A percentile compares a stretch with the other conserved stretches of the same genome.
These are phyloP conservation scores for Pythium apleroticum DNA, from an alignment of 352 stramenopile species.

Conservation along the genomic window DNA sequence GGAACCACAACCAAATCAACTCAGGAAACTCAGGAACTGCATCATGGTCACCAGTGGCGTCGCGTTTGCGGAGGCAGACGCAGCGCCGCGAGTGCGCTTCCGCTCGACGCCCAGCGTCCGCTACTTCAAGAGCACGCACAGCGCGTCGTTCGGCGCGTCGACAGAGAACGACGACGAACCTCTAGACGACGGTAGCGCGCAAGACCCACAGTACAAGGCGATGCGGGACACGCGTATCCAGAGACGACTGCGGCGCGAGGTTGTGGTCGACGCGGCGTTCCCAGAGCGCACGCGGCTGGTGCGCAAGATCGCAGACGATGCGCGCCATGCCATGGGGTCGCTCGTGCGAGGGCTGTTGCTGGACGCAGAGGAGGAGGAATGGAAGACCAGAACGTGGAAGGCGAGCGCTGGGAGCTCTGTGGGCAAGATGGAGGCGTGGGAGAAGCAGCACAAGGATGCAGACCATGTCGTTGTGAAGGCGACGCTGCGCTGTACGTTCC, in stretches of 20 bases:
- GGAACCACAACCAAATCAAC: neutral
- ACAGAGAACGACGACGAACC: neutral
- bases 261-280: neutral
- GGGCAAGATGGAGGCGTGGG: neutral
- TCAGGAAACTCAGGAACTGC: neutral
- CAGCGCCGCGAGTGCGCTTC: slow-evolving; percentile 20
- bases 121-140: slow-evolving; percentile 26
- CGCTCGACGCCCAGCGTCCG: slow-evolving; percentile 23
- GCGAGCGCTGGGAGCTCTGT: neutral
- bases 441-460: neutral
- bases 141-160: slow-evolving; percentile 11
- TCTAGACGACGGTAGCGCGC: slow-evolving; percentile 3
- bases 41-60: neutral
- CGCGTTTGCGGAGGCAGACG: slow-evolving; percentile 14
- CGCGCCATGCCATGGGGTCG: slow-evolving; percentile 2
- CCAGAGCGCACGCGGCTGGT: slow-evolving; percentile 1
- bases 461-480: slow-evolving; percentile 1
- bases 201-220: slow-evolving; percentile 11
- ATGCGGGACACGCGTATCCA: slow-evolving; percentile 12
- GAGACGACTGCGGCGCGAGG: neutral
- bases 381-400: neutral
- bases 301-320: slow-evolving; percentile 16
- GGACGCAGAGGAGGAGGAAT: neutral
- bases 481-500: slow-evolving; percentile 1
- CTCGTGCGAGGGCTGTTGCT: neutral